phyloP scores from a whole-genome alignment of 164 flowering plant genomes.

The Warburgia ugandensis region DNA sequence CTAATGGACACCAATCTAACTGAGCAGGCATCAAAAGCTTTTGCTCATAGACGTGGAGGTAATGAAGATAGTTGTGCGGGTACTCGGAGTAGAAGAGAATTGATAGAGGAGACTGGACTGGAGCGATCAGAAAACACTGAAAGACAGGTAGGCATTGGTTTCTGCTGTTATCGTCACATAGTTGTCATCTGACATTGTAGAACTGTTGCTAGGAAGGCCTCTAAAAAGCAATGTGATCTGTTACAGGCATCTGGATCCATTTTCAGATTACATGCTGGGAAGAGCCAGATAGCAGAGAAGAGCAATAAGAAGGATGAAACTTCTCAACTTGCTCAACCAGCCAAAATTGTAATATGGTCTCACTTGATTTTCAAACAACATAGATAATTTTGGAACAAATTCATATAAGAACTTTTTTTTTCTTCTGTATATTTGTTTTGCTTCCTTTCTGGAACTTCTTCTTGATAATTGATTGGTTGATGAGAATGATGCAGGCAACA shows the following conservation, averaged over 20 bases:
- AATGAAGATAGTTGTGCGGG: conserved; percentile 12
- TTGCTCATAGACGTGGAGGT: conserved; percentile 28
- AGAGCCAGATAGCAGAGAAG: conserved; percentile 11
- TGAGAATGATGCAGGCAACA: conserved; percentile 34
- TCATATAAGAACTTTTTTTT: neutral
- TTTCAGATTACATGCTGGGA: conserved; percentile 13
- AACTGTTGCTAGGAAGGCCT: neutral
- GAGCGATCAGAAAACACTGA: too few relatives aligned
- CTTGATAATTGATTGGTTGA: neutral
- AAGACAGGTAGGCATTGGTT: too few relatives aligned
- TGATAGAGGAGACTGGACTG: conserved; percentile 9
- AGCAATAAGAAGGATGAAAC: conserved; percentile 19
- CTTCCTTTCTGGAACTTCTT: neutral
- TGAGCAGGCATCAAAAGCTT: conserved; percentile 55
- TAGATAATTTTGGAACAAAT: too few relatives aligned
- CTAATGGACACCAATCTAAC: conserved; percentile 2
- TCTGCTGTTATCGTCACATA: too few relatives aligned
- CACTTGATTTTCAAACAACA: too few relatives aligned
- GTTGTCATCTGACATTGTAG: too few relatives aligned
- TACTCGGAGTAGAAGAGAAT: conserved; percentile 16
- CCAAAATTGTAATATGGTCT: conserved; percentile 31
- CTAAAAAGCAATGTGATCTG: too few relatives aligned
- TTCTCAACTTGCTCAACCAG: conserved; percentile 26
- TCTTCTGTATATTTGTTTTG: neutral
- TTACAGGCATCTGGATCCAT: conserved; percentile 15